A percentile compares a stretch with the other conserved stretches of the same genome.
Conservation (phyloP, 148 eudicot species). For the Chenopodium formosanum region DNA sequence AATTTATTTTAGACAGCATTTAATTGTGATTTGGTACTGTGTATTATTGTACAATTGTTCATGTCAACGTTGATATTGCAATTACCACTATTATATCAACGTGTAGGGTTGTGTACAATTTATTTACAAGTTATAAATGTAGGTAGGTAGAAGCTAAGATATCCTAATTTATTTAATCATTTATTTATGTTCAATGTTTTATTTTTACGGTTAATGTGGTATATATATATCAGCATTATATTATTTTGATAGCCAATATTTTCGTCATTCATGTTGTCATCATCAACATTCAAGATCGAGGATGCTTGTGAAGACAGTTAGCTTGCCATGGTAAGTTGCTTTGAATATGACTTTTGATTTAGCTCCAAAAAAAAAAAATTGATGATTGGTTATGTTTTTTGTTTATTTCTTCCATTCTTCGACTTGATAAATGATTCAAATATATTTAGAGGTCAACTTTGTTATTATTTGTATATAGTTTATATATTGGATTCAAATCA, state of each 20-base stretch:
- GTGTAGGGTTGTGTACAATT: neutral
- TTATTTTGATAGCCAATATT: neutral
- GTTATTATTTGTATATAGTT: no score
- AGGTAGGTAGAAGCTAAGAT: neutral
- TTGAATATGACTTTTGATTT: neutral
- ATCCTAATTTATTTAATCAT: neutral
- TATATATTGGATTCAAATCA: no score
- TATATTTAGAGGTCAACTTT: neutral
- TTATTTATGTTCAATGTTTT: neutral
- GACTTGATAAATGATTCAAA: neutral
- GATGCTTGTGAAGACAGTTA: neutral
- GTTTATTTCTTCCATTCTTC: neutral
- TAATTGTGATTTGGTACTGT: no score
- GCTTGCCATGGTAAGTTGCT: neutral
- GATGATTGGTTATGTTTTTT: neutral
- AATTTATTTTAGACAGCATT: no score
- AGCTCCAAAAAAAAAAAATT: neutral
- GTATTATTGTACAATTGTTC: neutral
- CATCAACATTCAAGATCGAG: neutral
- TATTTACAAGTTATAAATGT: neutral
- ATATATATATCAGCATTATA: neutral
- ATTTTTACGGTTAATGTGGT: neutral
- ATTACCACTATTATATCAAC: neutral
- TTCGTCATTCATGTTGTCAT: neutral
- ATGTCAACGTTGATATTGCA: neutral